These are phyloP conservation scores for Naganishia albida DNA, from an alignment of 1,284 basidiomycete genomes.

Conservation along the genomic window DNA sequence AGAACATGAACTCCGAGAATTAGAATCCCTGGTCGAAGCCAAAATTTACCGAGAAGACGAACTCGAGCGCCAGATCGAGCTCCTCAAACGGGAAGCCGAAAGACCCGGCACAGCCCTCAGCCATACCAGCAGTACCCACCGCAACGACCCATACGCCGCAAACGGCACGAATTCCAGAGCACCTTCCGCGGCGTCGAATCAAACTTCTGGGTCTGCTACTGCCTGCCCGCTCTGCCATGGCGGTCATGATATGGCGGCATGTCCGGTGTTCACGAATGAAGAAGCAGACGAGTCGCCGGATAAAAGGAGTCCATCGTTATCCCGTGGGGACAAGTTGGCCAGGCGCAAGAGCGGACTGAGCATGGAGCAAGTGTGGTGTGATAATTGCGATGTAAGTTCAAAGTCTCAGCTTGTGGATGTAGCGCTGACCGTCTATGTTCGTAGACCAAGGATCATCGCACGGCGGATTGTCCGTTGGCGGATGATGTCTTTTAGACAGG, in stretches of 20 bases:
- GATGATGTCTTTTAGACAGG: slow-evolving; percentile 48
- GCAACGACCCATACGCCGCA: not conserved
- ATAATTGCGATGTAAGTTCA: slow-evolving; percentile 51
- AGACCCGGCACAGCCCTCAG: slow-evolving; percentile 33
- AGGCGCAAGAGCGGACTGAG: slow-evolving; percentile 33
- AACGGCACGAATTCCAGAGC: slow-evolving; percentile 11
- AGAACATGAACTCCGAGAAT: slow-evolving; percentile 84
- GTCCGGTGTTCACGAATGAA: slow-evolving; percentile 46
- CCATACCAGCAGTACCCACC: slow-evolving; percentile 16
- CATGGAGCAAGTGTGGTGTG: slow-evolving; percentile 47
- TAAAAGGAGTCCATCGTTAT: slow-evolving; percentile 26
- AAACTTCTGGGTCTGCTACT: slow-evolving; percentile 17
- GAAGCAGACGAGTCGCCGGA: slow-evolving; percentile 34
- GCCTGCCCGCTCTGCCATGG: slow-evolving; percentile 52
- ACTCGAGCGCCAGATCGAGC: slow-evolving; percentile 79
- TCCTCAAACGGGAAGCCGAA: slow-evolving; percentile 59
- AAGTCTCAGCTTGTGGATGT: not conserved
- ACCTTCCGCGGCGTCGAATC: slow-evolving; percentile 1
- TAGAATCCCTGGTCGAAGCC: slow-evolving; percentile 83
- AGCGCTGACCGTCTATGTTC: not conserved
- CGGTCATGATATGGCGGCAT: slow-evolving; percentile 51
- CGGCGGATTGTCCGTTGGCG: slow-evolving; percentile 51
- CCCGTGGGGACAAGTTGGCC: not conserved
- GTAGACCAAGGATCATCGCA: slow-evolving; percentile 50
- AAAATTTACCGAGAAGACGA: slow-evolving; percentile 97